A percentile compares a stretch with the other conserved stretches of the same genome.
Evolutionary conservation across 2,329 filamentous ascomycete species (phyloP).

Genomic region (Cladosporium velox): DNA sequence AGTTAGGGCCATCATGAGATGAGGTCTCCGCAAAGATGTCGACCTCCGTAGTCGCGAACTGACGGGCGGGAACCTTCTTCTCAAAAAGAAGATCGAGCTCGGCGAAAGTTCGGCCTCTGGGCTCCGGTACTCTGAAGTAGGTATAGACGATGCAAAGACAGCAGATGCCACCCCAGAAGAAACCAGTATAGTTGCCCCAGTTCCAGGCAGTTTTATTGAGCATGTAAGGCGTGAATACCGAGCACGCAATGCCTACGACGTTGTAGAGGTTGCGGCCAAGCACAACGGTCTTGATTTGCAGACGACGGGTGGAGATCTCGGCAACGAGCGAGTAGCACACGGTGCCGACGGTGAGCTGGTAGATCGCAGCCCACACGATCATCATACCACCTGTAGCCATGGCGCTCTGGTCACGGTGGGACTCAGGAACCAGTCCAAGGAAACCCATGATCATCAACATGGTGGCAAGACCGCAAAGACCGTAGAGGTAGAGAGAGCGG

Average conservation of each 20-base stretch:
- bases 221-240: slow-evolving; percentile 88
- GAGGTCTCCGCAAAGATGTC: slow-evolving; percentile 52
- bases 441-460: slow-evolving; percentile 87
- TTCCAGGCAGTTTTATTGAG: slow-evolving; percentile 84
- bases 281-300: slow-evolving; percentile 90
- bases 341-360: slow-evolving; percentile 84
- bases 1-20: not conserved
- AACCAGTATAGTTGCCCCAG: slow-evolving; percentile 84
- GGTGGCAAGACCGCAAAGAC: slow-evolving; percentile 68
- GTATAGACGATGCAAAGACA: slow-evolving; percentile 80
- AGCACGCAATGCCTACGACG: slow-evolving; percentile 77
- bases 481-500: slow-evolving; percentile 73
- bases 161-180: slow-evolving; percentile 84
- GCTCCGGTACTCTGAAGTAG: slow-evolving; percentile 79
- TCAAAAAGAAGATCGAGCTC: slow-evolving; percentile 87
- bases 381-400: slow-evolving; percentile 82
- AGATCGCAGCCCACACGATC: slow-evolving; percentile 78
- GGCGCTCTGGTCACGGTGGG: slow-evolving; percentile 61
- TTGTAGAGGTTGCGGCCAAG: slow-evolving; percentile 77
- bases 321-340: slow-evolving; percentile 87
- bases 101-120: slow-evolving; percentile 76
- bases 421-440: slow-evolving; percentile 69
- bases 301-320: slow-evolving; percentile 78
- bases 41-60: slow-evolving; percentile 63
- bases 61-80: slow-evolving; percentile 67